Base-by-base conservation (phyloP, 768 basidiomycete species). In the Mycena rebaudengoi region DNA sequence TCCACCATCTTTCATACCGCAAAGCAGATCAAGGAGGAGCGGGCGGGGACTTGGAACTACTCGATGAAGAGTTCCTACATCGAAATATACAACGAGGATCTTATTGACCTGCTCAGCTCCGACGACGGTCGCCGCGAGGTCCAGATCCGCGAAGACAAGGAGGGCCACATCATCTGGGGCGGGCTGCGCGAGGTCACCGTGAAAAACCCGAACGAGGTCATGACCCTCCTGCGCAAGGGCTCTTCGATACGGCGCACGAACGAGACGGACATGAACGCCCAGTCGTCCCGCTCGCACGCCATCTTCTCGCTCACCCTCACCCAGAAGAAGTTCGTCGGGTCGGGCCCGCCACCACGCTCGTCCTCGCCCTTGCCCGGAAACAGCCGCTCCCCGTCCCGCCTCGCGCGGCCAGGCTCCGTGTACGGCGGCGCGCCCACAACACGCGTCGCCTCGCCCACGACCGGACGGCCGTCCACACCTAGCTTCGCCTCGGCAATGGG, bases 61-160 rank as follows among this genome's bases (percentile, higher is more conserved):
- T 86, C 76, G 66, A 80, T 95, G 73, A 96, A 94, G 78, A 92
- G 92, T 51, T 95, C 94, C 23, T 99, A 97, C 81, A 90, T 99
- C 67, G 98, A 99, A 83, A 87, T 99, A 54, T 99, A 99, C 80
- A 99, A 99, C 78, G 98, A 99, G 80, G 98, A 99, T 79, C 87
- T 99, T 52, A 94, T 99, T 75, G 98, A 99, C 82, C 83, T 99
- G 52, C 83, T 99, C 53, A 80, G 94, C 58, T 76, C 80, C 7
- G 81, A 78, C 32, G 88, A 86, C n/a, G 84, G 78, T 12, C 85
- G 89, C 60, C 89, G 95, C 49, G 92, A 95, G 71, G 94, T 99
- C 14, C 91, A 95, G 74, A 99, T 99, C 74, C 85, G 98, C 65
- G 98, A 99, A 81, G 96, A 97, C 76, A 96, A 97, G 76, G 92